These are phyloP conservation scores for Chenopodium formosanum DNA, from an alignment of 148 eudicot species.

Conservation along the genomic window DNA sequence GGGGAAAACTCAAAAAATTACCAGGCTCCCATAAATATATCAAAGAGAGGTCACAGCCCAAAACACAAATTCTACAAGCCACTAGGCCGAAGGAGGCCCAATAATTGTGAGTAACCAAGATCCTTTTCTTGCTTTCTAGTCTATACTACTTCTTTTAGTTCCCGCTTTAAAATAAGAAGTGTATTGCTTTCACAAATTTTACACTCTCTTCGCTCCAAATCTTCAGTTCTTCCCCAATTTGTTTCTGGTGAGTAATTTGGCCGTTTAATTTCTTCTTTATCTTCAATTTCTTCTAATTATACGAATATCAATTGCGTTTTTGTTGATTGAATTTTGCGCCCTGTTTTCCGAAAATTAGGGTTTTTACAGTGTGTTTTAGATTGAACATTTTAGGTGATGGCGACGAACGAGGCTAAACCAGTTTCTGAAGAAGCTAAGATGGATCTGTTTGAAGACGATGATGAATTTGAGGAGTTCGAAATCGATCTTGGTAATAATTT, in stretches of 20 bases:
- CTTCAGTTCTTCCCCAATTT: background rate
- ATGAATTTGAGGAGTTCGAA: constrained; percentile 84
- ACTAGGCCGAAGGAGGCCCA: background rate
- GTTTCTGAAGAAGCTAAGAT: constrained; percentile 61
- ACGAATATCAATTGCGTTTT: background rate
- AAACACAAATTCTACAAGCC: background rate
- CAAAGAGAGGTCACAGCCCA: background rate
- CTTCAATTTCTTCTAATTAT: background rate
- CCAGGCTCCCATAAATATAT: no score
- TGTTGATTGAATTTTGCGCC: background rate
- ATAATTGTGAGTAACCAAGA: background rate
- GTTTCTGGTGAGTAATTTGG: constrained; percentile 7
- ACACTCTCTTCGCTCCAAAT: background rate
- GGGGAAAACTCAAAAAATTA: no score
- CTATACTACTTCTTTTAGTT: background rate
- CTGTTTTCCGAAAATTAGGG: constrained; percentile 10
- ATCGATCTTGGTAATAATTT: constrained; percentile 50
- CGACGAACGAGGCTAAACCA: constrained; percentile 47
- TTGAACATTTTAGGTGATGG: constrained; percentile 28
- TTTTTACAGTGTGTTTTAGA: background rate
- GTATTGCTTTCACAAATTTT: background rate
- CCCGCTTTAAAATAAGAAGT: background rate
- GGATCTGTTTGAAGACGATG: constrained; percentile 83
- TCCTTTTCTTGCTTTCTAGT: constrained; percentile 3
- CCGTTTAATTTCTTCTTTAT: background rate